phyloP scores from a whole-genome alignment of 2,329 filamentous ascomycete species.

The Penicillium vulpinum region DNA sequence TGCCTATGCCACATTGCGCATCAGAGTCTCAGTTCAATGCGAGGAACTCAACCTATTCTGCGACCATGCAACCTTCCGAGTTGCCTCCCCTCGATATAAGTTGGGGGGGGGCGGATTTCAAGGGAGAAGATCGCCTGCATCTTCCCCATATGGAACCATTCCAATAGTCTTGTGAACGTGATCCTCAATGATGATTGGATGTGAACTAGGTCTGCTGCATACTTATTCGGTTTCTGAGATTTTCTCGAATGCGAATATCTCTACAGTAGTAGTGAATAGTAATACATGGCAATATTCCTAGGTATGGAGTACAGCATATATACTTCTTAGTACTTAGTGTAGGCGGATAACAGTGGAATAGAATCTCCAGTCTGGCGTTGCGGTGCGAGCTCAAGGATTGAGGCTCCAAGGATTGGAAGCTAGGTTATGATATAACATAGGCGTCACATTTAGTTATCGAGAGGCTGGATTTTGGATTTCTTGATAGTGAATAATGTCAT shows the following conservation, averaged over 20 bases:
- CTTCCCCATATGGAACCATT: slow-evolving; percentile 14
- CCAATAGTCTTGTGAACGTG: slow-evolving; percentile 18
- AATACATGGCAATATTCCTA: neutral
- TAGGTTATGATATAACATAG: neutral
- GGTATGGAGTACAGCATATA: no score
- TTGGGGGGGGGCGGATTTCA: neutral
- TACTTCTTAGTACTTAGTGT: neutral
- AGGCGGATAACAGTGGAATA: neutral
- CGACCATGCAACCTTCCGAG: slow-evolving; percentile 3
- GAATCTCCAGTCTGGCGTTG: neutral
- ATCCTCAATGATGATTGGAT: slow-evolving; percentile 10
- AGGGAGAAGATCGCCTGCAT: slow-evolving; percentile 4
- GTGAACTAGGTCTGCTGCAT: slow-evolving; percentile 8
- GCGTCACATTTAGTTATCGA: neutral
- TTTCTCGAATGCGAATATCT: neutral
- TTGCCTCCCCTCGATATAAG: neutral
- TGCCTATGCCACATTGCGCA: neutral
- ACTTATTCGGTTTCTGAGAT: slow-evolving; percentile 1
- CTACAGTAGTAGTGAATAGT: no score
- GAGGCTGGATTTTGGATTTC: neutral
- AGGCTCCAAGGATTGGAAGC: neutral
- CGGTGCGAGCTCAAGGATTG: neutral
- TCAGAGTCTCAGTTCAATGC: neutral
- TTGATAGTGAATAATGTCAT: neutral
- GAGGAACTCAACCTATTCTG: neutral